Base-by-base conservation (phyloP, 371 early-diverging fungal genomes). In the Mortierella sp. region DNA sequence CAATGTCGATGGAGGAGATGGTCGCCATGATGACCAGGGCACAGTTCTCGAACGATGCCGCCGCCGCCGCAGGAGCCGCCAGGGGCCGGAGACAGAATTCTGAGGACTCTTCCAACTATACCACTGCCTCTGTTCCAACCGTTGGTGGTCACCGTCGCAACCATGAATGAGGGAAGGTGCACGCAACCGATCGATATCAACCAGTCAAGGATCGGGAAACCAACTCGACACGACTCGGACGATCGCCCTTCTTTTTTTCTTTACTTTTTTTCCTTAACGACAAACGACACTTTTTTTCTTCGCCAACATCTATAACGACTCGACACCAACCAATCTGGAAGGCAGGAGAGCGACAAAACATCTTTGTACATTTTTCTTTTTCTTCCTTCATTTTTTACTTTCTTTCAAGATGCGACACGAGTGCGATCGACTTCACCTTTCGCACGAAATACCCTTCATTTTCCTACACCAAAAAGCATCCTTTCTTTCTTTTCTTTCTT, bases 71-170 rank as follows among this genome's bases (percentile, higher is more conserved):
- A 14, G 74, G 74, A 34, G 75, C 66, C 24, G 65, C 66, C 37
- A 63, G 74, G 31, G 58, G n/a, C 64, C 73, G 81, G 81, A 55
- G 74, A 70, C 77, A 70, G 63, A 37, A 45, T 26, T 11, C 71
- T 29, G 69, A 39, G 13, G 82, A 82, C 1, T 10, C 61, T 61
- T 61, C 63, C 24, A 82, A 82, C 66, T 82, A 71, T 68, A 61
- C 68, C 37, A 82, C 82, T 29, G 48, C 74, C 24, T 68, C 82
- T 1, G 72, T 71, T n/a, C 66, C 71, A 24, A 53, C 78, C 44
- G 63, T 73, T 2, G 82, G 82, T 65, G 82, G 82, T 34, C 78
- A 74, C 45, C 74, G 75, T 55, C 82, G 82, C 64, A 77, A 82
- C 70, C 82, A 82, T 26, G 77, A 69, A 58, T 77, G 67, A 71